phyloP scores from a whole-genome alignment of 192 early-diverging fungal species.

The Kappamyces sp. region DNA sequence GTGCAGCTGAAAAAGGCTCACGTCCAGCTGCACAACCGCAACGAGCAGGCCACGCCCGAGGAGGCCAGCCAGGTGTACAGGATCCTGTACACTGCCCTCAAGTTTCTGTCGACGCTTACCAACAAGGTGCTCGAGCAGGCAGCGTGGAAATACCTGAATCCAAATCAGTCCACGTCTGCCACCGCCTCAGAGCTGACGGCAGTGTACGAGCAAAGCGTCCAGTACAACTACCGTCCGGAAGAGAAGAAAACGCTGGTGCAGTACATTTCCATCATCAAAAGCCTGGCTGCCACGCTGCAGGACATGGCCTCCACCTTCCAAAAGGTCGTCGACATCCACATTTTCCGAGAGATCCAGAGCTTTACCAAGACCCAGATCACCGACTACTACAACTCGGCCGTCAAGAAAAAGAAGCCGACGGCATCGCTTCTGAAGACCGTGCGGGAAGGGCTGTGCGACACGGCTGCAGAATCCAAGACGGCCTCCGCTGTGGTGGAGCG shows the following conservation, averaged over 20 bases:
- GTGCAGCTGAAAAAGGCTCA: too few species aligned
- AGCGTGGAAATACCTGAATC: constrained; percentile 47
- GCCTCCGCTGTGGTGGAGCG: background rate
- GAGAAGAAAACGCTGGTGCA: constrained; percentile 42
- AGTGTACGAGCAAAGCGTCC: constrained; percentile 23
- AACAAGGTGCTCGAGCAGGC: constrained; percentile 40
- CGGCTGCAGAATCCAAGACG: constrained; percentile 7
- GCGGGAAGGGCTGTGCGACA: constrained; percentile 19
- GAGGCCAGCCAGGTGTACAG: constrained; percentile 23
- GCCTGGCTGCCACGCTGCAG: constrained; percentile 20
- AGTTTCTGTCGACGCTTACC: constrained; percentile 19
- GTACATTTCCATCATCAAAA: constrained; percentile 47
- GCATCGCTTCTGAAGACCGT: constrained; percentile 28
- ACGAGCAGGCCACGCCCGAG: constrained; percentile 2
- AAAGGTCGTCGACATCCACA: constrained; percentile 30
- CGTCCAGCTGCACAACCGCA: too few species aligned
- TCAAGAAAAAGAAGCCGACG: constrained; percentile 38
- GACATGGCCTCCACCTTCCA: constrained; percentile 17
- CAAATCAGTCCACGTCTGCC: constrained; percentile 16
- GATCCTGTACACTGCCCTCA: constrained; percentile 21
- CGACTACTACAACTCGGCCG: constrained; percentile 26
- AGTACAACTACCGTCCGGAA: constrained; percentile 39
- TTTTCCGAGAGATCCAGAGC: constrained; percentile 27
- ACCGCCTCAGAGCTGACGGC: constrained; percentile 8
- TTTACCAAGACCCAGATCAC: constrained; percentile 26